Percentiles rank a stretch among this genome's conserved stretches.
These are phyloP conservation scores for Paraleonurus japonicus DNA, from an alignment of 257 asterid species.

Conservation along the genomic window DNA sequence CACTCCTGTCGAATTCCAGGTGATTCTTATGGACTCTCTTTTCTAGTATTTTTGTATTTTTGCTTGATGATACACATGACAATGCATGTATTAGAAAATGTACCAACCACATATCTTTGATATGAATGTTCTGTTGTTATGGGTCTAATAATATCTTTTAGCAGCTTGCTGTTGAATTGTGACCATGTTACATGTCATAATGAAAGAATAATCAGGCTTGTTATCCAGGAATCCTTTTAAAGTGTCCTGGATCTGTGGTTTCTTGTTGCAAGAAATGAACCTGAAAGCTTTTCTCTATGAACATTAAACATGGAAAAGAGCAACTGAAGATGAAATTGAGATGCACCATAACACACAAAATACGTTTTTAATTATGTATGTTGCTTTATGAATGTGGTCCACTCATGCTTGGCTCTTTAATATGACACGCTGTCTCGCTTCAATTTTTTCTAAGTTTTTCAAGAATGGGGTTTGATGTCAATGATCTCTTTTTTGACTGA, in stretches of 20 bases:
- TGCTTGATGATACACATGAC: neutral
- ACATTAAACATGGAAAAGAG: neutral
- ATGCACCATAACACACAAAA: neutral
- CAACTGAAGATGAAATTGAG: neutral
- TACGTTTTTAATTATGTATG: neutral
- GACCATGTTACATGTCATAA: neutral
- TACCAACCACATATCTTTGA: neutral
- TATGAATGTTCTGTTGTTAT: neutral
- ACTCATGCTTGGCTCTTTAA: neutral
- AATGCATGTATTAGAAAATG: neutral
- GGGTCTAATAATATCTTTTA: neutral
- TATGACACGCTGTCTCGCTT: neutral
- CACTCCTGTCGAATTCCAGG: constrained; percentile 65
- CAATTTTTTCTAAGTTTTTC: no score
- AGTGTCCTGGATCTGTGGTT: neutral
- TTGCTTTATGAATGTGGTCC: neutral
- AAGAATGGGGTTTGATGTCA: no score
- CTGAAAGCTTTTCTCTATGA: neutral
- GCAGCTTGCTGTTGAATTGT: neutral
- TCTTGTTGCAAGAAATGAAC: neutral
- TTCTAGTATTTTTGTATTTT: neutral
- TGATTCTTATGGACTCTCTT: constrained; percentile 23
- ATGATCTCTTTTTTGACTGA: neutral
- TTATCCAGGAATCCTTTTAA: neutral
- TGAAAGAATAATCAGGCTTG: neutral